phyloP scores from a whole-genome alignment of 2,329 filamentous ascomycete genomes.

The Lecanoromycetidae sp. region DNA sequence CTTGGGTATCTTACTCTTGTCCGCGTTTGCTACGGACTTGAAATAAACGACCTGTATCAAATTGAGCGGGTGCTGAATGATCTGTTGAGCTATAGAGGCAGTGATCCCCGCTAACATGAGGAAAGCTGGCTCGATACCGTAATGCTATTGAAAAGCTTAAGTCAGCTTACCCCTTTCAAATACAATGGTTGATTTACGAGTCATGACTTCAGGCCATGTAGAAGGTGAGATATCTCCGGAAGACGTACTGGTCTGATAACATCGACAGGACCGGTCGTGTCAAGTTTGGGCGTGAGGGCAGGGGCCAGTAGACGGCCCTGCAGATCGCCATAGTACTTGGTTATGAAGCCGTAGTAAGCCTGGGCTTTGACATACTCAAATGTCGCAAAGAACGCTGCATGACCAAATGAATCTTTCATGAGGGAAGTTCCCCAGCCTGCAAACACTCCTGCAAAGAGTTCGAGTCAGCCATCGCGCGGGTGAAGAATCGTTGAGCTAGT shows the following conservation, averaged over 20 bases:
- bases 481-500: background rate
- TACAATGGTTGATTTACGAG: no score
- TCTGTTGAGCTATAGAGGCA: conserved; percentile 47
- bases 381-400: conserved; percentile 49
- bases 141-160: no score
- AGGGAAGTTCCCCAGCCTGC: conserved; percentile 50
- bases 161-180: no score
- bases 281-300: conserved; percentile 23
- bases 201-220: no score
- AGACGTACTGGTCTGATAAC: conserved; percentile 49
- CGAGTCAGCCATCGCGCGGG: background rate
- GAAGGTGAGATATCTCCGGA: no score
- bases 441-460: conserved; percentile 36
- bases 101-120: conserved; percentile 47
- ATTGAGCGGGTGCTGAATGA: conserved; percentile 46
- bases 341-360: conserved; percentile 48
- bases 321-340: conserved; percentile 42
- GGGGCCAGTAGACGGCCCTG: conserved; percentile 21
- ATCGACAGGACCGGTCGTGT: conserved; percentile 16
- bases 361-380: conserved; percentile 55
- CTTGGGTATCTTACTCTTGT: no score
- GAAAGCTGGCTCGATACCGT: conserved; percentile 50
- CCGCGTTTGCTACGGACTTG: conserved; percentile 46
- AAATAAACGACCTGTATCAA: conserved; percentile 50
- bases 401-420: conserved; percentile 48